These are phyloP conservation scores for Globisporangium alternatum DNA, from an alignment of 352 stramenopile genomes.

Conservation along the genomic window DNA sequence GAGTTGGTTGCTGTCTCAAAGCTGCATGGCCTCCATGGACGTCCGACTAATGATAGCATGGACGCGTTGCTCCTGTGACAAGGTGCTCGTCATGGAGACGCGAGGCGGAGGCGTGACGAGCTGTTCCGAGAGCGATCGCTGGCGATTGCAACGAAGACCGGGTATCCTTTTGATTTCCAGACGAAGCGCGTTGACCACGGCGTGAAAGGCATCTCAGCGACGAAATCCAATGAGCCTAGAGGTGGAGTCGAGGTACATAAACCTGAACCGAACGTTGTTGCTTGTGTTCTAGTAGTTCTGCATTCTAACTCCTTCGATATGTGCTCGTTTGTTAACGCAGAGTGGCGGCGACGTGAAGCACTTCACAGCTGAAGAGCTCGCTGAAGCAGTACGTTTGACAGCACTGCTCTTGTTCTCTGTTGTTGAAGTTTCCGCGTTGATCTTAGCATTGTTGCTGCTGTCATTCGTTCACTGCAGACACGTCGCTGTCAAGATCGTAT, in stretches of 20 bases:
- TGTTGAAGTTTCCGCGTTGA: not conserved
- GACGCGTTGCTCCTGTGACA: not conserved
- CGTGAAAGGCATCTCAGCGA: constrained; percentile 8
- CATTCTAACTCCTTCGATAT: not conserved
- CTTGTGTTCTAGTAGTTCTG: not conserved
- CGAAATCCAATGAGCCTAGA: not conserved
- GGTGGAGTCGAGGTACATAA: constrained; percentile 9
- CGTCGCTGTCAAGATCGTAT: constrained; percentile 52
- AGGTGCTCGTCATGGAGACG: constrained; percentile 59
- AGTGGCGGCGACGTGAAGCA: constrained; percentile 8
- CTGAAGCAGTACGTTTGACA: constrained; percentile 27
- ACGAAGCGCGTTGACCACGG: constrained; percentile 8
- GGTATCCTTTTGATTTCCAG: constrained; percentile 40
- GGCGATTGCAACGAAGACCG: constrained; percentile 37
- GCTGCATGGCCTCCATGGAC: not conserved
- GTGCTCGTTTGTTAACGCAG: not conserved
- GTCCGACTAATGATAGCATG: not conserved
- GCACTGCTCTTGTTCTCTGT: not conserved
- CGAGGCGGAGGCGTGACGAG: constrained; percentile 45
- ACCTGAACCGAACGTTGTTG: constrained; percentile 16
- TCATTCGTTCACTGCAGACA: constrained; percentile 24
- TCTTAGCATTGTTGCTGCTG: not conserved
- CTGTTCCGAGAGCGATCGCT: constrained; percentile 45
- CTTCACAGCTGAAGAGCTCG: constrained; percentile 21
- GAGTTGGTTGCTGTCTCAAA: not conserved